Conservation (phyloP, 2,329 filamentous ascomycete species). For the Colletotrichum sp. region DNA sequence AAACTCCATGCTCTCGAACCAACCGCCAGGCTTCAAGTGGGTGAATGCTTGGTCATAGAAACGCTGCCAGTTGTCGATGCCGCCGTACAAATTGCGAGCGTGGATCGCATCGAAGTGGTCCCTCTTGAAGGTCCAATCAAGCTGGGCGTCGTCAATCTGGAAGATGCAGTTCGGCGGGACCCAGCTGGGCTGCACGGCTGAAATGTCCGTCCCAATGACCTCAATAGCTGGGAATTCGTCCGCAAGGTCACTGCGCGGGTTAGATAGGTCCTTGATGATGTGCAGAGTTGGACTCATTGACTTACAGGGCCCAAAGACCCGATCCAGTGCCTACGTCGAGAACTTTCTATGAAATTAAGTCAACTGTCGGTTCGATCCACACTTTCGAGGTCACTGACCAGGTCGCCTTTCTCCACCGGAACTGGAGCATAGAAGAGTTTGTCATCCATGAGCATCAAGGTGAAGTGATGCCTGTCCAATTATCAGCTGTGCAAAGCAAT, state of each 20-base stretch:
- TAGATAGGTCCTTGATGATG: too few species aligned
- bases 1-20: constrained; percentile 33
- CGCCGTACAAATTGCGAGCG: constrained; percentile 61
- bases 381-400: too few species aligned
- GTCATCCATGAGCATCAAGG: not conserved
- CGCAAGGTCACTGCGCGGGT: constrained; percentile 18
- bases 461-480: too few species aligned
- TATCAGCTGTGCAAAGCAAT: too few species aligned
- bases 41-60: constrained; percentile 56
- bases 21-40: constrained; percentile 49
- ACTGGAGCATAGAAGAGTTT: not conserved
- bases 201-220: constrained; percentile 59
- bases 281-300: too few species aligned
- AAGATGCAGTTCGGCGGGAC: constrained; percentile 41
- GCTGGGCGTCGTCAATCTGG: constrained; percentile 37
- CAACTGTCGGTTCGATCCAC: too few species aligned
- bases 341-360: too few species aligned
- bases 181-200: constrained; percentile 55
- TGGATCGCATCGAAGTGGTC: constrained; percentile 64
- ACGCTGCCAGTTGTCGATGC: constrained; percentile 59
- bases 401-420: not conserved
- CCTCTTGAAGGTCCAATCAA: constrained; percentile 45
- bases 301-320: constrained; percentile 54
- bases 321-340: constrained; percentile 62
- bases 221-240: constrained; percentile 46